Base-by-base conservation (phyloP, 2,329 filamentous ascomycete species). In the Emmonsia crescens region DNA sequence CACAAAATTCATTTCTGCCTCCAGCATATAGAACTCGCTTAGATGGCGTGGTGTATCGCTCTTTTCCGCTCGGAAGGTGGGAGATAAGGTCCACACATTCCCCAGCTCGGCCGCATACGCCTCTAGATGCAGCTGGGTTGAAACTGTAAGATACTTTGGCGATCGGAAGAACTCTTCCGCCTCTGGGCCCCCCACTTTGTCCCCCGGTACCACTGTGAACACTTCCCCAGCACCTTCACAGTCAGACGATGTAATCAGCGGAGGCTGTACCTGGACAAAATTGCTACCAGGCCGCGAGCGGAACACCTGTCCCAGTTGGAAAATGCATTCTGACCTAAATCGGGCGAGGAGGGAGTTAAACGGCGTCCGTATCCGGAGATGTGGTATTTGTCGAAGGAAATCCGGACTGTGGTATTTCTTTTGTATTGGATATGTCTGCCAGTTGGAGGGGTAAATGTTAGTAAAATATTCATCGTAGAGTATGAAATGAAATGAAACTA, bases 21-120 rank as follows among this genome's bases (percentile, higher is more conserved):
- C 94, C 2, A 99, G 83, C 94, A 99, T 97, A 77, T 97, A 97
- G 70, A 99, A 97, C 72, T 99, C 94, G 77, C 91, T 96, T 64
- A 99, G 80, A 75, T 99, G 94, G 33, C 94, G 86, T 5, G 91
- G 87, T 0, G 94, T 97, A 71, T 97, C 92, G 75, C 91, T 96
- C 71, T 86, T 87, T 74, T 96, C 94, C 3, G 94, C 94, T 44
- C 94, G 85, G 72, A 99, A 99, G 0, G 91, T 95, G 2, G 94
- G 94, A 4, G 92, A 94, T 12, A 99, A 77, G 1, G 92, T 89
- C 92, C 94, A 99, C 8, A 97, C 94, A 68, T 89, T 90, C 46
- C 90, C 90, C 36, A 96, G 82, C 24, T 92, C 87, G 69, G 96
- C 91, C 0, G 92, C 87, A 62, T 96, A 83, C 3, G 94, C 91